Base-by-base conservation (phyloP, 345 rosid species). In the Conringia planisiliqua region DNA sequence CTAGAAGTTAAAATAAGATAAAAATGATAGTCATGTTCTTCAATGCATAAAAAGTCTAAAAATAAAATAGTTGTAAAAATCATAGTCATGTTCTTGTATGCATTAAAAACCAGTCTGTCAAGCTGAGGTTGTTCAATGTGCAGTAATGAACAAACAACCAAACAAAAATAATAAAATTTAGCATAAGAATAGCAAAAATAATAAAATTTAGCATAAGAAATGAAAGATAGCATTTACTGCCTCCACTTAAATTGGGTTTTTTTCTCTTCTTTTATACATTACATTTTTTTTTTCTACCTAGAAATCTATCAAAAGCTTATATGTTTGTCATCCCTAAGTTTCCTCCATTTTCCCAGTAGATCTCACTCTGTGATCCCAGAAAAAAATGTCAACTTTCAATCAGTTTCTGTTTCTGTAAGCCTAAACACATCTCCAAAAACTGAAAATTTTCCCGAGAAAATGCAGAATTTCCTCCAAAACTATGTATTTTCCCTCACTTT, bases 111-210 rank as follows among this genome's bases (percentile, higher is more conserved):
- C 52, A 70, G 56, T 39, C 76, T 77, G 80, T 65, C 76, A 50
- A 63, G 71, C 47, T 11, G 33, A 77, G 48, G 71, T 57, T 71
- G 80, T 55, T 70, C 57, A 69, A 59, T 47, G 38, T 65, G 72
- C 77, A 78, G 64, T 66, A 42, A 72, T 78, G 73, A 66, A 71
- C 69, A 60, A 65, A 72, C 73, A 48, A 78, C 43, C 68, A 77
- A 77, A 77, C 59, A 36, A 70, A 57, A 46, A 12, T 1, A 24
- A 0, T n/a, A 9, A 22, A 30, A 4, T 32, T 8, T 48, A 17
- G 13, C n/a, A n/a, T n/a, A n/a, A n/a, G n/a, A n/a, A n/a, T n/a
- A n/a, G n/a, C 59, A 36, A 70, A 57, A 46, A 12, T 1, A 24
- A 0, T n/a, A 9, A 22, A 30, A 4, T 32, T 8, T 48, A 17